phyloP scores from a whole-genome alignment of 2,329 filamentous ascomycete species.

The Exophiala phaeomuriformis region DNA sequence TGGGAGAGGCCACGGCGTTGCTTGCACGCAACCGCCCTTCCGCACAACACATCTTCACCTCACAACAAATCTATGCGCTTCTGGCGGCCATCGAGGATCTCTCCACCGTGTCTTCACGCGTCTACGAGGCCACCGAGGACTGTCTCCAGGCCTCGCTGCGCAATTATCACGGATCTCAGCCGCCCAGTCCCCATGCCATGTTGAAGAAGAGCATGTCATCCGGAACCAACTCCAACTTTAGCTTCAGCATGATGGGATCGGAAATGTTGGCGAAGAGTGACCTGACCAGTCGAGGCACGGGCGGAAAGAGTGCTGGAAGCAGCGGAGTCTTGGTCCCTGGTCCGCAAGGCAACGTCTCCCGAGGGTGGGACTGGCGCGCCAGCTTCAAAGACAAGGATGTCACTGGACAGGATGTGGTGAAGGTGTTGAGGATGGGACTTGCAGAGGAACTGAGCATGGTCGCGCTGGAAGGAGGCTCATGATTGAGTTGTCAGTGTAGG shows the following conservation, averaged over 20 bases:
- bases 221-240: slow-evolving; percentile 49
- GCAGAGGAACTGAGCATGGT: slow-evolving; percentile 56
- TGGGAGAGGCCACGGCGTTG: slow-evolving; percentile 75
- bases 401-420: slow-evolving; percentile 63
- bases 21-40: slow-evolving; percentile 52
- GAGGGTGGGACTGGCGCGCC: slow-evolving; percentile 67
- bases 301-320: slow-evolving; percentile 47
- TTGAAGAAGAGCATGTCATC: slow-evolving; percentile 56
- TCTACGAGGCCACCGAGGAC: slow-evolving; percentile 68
- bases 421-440: slow-evolving; percentile 63
- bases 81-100: slow-evolving; percentile 74
- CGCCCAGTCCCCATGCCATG: slow-evolving; percentile 56
- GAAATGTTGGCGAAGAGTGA: slow-evolving; percentile 60
- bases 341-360: slow-evolving; percentile 29
- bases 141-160: slow-evolving; percentile 68
- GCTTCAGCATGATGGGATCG: slow-evolving; percentile 66
- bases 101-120: slow-evolving; percentile 63
- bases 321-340: slow-evolving; percentile 40
- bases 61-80: slow-evolving; percentile 65
- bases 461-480: slow-evolving; percentile 17
- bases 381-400: slow-evolving; percentile 49
- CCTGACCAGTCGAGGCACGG: slow-evolving; percentile 32
- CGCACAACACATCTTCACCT: slow-evolving; percentile 50
- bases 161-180: slow-evolving; percentile 56
- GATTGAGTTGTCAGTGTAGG: not conserved